These are phyloP conservation scores for Hemileia vastatrix DNA, from an alignment of 1,284 basidiomycete species.

Conservation along the genomic window DNA sequence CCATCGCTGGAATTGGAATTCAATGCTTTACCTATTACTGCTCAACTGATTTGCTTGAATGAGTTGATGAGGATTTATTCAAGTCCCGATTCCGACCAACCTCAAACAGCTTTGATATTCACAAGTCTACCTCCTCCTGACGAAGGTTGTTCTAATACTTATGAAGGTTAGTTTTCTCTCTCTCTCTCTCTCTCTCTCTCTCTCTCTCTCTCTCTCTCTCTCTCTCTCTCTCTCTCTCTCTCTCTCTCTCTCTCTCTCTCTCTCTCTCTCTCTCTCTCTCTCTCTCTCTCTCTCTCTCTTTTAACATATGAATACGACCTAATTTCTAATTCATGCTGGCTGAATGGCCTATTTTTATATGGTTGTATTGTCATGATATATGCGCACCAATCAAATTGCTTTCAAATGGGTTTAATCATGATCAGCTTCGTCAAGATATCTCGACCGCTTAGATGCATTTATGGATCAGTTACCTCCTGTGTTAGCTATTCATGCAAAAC, in stretches of 20 bases:
- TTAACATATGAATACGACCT: too few relatives aligned
- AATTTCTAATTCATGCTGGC: too few relatives aligned
- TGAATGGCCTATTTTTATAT: too few relatives aligned
- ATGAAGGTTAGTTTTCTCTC: conserved; percentile 8
- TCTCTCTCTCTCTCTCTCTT: too few relatives aligned
- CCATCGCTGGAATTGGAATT: conserved; percentile 16
- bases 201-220: not conserved
- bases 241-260: too few relatives aligned
- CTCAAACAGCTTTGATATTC: conserved; percentile 15
- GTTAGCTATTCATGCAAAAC: conserved; percentile 19
- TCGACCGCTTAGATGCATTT: conserved; percentile 15
- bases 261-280: too few relatives aligned
- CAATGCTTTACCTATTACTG: conserved; percentile 18
- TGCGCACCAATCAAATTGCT: too few relatives aligned
- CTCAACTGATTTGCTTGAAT: conserved; percentile 19
- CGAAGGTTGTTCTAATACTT: conserved; percentile 4
- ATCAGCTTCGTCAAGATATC: conserved; percentile 11
- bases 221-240: too few relatives aligned
- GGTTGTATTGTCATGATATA: too few relatives aligned
- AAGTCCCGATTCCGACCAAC: not conserved
- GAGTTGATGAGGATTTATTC: conserved; percentile 6
- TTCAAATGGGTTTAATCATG: too few relatives aligned
- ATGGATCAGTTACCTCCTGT: conserved; percentile 14
- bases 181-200: not conserved
- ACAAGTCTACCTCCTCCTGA: conserved; percentile 21